Evolutionary conservation across 108 stramenopile species (phyloP).

Genomic region (Cyclotella cryptica): DNA sequence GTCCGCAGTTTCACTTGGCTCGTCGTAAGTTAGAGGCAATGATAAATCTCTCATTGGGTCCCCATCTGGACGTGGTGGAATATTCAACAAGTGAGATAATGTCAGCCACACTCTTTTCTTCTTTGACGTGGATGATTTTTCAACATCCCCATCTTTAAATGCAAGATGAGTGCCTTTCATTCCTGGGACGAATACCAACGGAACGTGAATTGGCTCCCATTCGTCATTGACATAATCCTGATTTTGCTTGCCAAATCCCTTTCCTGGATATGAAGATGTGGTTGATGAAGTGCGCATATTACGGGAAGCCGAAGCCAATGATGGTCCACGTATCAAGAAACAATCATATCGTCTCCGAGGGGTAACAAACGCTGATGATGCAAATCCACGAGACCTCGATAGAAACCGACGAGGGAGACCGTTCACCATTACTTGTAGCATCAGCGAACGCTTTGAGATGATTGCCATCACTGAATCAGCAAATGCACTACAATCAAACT

Average conservation of each 20-base stretch:
- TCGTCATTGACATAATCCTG: slow-evolving; percentile 9
- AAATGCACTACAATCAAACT: too few species aligned
- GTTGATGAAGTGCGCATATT: not conserved
- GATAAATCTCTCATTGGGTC: slow-evolving; percentile 53
- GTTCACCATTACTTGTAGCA: too few species aligned
- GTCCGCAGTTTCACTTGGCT: not conserved
- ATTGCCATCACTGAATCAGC: too few species aligned
- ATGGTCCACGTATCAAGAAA: not conserved
- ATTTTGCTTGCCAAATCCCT: slow-evolving; percentile 15
- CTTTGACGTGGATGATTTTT: not conserved
- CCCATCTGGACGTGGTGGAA: slow-evolving; percentile 51
- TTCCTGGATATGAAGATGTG: slow-evolving; percentile 4
- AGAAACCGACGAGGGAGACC: too few species aligned
- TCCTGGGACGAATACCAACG: slow-evolving; percentile 61
- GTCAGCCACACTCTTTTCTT: slow-evolving; percentile 52
- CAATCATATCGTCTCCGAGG: not conserved
- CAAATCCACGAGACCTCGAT: too few species aligned
- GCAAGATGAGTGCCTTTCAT: slow-evolving; percentile 67
- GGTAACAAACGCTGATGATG: not conserved
- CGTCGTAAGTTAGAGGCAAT: slow-evolving; percentile 58
- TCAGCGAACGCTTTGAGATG: too few species aligned
- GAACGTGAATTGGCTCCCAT: slow-evolving; percentile 44
- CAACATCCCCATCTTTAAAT: slow-evolving; percentile 29
- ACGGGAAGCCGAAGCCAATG: not conserved
- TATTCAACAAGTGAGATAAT: slow-evolving; percentile 47